These are phyloP conservation scores for Camellia lanceoleosa DNA, from an alignment of 148 eudicot genomes.

Conservation along the genomic window DNA sequence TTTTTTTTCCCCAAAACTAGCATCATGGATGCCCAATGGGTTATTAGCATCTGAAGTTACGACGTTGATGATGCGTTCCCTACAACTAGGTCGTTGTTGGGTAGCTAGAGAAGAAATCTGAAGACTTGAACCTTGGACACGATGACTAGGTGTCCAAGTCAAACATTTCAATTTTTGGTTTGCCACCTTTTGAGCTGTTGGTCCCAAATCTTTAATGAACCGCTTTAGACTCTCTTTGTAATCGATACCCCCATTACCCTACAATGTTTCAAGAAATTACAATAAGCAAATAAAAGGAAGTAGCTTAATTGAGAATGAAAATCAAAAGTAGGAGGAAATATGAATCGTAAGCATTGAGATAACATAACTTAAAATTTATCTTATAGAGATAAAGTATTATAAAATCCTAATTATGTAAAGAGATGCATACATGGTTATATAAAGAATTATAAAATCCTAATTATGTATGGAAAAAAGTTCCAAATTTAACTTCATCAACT, in stretches of 20 bases:
- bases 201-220: constrained; percentile 17
- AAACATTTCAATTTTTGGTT: neutral
- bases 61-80: neutral
- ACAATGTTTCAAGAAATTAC: neutral
- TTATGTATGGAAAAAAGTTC: no score
- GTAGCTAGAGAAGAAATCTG: neutral
- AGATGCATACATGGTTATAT: neutral
- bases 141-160: neutral
- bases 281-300: neutral
- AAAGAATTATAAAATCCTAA: no score
- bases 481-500: no score
- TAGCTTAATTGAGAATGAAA: neutral
- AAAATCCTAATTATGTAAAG: no score
- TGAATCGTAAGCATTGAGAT: neutral
- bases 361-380: neutral
- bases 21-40: neutral
- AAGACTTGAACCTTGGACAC: no score
- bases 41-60: neutral
- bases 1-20: neutral
- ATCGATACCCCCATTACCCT: constrained; percentile 7
- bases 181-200: constrained; percentile 20
- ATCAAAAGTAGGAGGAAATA: constrained; percentile 1
- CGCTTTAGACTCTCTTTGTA: constrained; percentile 22
- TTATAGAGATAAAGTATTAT: neutral
- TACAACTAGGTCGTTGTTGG: neutral